Evolutionary conservation across 305 asterid genomes (phyloP), one percentile per base, ranked within the genome.

Genomic region (Withania somnifera): DNA sequence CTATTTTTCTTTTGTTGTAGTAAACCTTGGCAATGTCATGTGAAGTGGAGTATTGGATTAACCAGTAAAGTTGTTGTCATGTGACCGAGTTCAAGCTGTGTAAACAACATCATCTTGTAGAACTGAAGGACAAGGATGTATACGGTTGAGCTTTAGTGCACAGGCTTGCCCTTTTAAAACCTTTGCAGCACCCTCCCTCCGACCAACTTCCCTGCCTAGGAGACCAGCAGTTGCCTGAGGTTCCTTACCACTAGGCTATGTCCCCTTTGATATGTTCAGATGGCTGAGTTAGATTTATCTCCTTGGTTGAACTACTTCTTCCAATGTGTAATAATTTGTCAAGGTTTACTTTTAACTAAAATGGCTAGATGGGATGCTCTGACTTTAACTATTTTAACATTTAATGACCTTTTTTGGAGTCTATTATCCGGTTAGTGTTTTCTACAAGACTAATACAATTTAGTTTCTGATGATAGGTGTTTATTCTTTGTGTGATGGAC

Each of bases 401-500:
- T 2, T 36, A 67, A 19, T 19, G n/a, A 73, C 60, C 11, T 15
- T 47, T 73, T 73, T 73, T 26, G 5, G 11, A 6, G 28, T 51
- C 17, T 51, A 17, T 50, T 51, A 75, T 28, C 47, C 1, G 19
- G 80, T 34, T 28, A 9, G 17, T 51, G 61, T 75, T 28, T 75
- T 11, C 28, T 75, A 28, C 22, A 51, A 75, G 63, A 51, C 63
- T 75, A 75, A 75, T 51, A 6, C 47, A n/a, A 50, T 30, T 51
- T 75, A 50, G 45, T 75, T 6, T 75, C 30, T 75, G 69, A 71
- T 32, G 84, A 61, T 93, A 95, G 99, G 95, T 90, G 93, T 90
- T 61, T 94, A 93, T 92, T 85, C 89, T 58, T 28, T 96, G 84
- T 91, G 97, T 63, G 94, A 94, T 80, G 91, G 91, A 32, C 93